Conservation (phyloP, 768 basidiomycete species). For the Hygrophorus pudorinus region DNA sequence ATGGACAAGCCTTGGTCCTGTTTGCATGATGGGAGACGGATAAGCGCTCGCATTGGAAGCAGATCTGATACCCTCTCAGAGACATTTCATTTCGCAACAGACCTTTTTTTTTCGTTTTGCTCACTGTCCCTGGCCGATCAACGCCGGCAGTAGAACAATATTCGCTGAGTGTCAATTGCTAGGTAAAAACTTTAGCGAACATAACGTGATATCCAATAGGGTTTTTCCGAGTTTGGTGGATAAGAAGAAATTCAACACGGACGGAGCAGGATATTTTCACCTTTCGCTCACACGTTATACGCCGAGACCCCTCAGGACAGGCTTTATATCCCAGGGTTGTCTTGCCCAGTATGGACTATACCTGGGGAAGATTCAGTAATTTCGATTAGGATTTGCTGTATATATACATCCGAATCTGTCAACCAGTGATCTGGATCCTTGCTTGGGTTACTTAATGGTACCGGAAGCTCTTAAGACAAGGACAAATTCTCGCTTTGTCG, state of each 20-base stretch:
- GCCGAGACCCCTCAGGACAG: slow-evolving; percentile 4
- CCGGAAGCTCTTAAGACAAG: slow-evolving; percentile 44
- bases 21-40: too few species aligned
- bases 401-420: slow-evolving; percentile 27
- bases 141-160: too few species aligned
- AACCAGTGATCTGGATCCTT: slow-evolving; percentile 37
- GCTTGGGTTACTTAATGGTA: slow-evolving; percentile 47
- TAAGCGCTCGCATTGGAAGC: too few species aligned
- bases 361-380: neutral
- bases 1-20: too few species aligned
- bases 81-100: too few species aligned
- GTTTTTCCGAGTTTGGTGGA: neutral
- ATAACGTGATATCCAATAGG: too few species aligned
- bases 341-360: slow-evolving; percentile 1
- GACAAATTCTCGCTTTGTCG: slow-evolving; percentile 38
- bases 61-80: too few species aligned
- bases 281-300: slow-evolving; percentile 4
- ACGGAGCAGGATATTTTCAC: neutral
- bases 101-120: too few species aligned
- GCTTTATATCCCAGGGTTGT: neutral
- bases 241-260: neutral
- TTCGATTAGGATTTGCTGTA: slow-evolving; percentile 7
- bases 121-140: too few species aligned
- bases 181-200: too few species aligned
- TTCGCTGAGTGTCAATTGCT: too few species aligned